A percentile compares a stretch with the other conserved stretches of the same genome.
Evolutionary conservation across 371 early-diverging fungal genomes (phyloP).

Genomic region (Catenaria anguillulae): DNA sequence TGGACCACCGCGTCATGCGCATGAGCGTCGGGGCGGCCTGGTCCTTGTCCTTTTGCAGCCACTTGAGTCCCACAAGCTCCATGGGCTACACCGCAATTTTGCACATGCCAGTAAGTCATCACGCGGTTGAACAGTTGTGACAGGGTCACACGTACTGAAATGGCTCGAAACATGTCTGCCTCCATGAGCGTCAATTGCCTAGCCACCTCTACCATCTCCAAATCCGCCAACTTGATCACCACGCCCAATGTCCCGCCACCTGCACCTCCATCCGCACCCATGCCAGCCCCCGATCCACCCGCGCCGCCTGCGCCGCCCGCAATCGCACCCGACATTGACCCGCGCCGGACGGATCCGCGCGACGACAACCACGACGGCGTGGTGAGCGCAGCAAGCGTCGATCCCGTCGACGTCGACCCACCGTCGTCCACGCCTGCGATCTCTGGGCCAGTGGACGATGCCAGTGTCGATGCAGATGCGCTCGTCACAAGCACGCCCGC

Average conservation of each 20-base stretch:
- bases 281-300: constrained; percentile 3
- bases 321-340: not conserved
- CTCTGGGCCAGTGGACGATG: too few relatives aligned
- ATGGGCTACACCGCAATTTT: constrained; percentile 21
- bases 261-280: not conserved
- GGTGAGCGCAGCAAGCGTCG: too few relatives aligned
- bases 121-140: not conserved
- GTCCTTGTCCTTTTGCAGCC: constrained; percentile 41
- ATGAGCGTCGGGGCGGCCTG: constrained; percentile 29
- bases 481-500: too few relatives aligned
- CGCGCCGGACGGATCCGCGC: not conserved
- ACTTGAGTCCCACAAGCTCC: constrained; percentile 31
- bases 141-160: constrained; percentile 24
- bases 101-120: not conserved
- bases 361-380: too few relatives aligned
- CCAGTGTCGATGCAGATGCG: too few relatives aligned
- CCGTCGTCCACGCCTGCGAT: too few relatives aligned
- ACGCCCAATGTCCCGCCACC: not conserved
- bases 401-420: too few relatives aligned
- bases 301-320: not conserved
- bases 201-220: constrained; percentile 12
- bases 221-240: constrained; percentile 7
- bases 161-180: constrained; percentile 28
- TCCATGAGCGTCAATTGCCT: constrained; percentile 23
- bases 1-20: constrained; percentile 35